Conservation (phyloP, 78 protist species). For the Tieghemostelium lacteum region DNA sequence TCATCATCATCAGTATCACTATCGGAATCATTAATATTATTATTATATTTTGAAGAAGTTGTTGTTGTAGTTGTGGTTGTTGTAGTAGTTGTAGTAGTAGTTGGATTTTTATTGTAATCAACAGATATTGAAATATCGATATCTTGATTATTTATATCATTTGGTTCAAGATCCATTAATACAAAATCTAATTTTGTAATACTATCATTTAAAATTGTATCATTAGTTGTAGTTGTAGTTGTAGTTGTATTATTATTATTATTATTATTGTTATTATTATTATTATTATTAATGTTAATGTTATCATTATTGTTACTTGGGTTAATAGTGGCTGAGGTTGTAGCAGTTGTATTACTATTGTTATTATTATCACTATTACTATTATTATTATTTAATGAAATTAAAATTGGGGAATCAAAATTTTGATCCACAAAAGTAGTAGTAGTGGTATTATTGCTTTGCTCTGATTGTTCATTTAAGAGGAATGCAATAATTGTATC, state of each 20-base stretch:
- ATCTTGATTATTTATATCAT: background rate
- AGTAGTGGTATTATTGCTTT: background rate
- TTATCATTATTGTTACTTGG: background rate
- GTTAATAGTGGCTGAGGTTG: background rate
- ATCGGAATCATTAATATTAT: background rate
- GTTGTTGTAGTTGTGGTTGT: slow-evolving; percentile 1
- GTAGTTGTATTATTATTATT: background rate
- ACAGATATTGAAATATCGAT: background rate
- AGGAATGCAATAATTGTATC: slow-evolving; percentile 6
- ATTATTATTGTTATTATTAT: background rate
- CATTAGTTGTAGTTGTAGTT: background rate
- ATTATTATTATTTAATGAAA: background rate
- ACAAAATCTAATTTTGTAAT: too few species aligned
- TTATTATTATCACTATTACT: slow-evolving; percentile 19
- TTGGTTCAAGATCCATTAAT: too few species aligned
- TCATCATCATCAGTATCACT: background rate
- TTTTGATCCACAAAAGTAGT: background rate
- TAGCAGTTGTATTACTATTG: background rate
- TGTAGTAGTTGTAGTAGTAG: background rate
- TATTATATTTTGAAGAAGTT: background rate
- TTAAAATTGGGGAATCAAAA: background rate
- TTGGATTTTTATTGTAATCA: background rate
- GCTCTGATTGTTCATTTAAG: background rate
- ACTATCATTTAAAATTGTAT: too few species aligned
- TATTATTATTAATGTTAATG: slow-evolving; percentile 1